phyloP scores from a whole-genome alignment of 1,139 yeast species.

The Yamadazyma conglobata region DNA sequence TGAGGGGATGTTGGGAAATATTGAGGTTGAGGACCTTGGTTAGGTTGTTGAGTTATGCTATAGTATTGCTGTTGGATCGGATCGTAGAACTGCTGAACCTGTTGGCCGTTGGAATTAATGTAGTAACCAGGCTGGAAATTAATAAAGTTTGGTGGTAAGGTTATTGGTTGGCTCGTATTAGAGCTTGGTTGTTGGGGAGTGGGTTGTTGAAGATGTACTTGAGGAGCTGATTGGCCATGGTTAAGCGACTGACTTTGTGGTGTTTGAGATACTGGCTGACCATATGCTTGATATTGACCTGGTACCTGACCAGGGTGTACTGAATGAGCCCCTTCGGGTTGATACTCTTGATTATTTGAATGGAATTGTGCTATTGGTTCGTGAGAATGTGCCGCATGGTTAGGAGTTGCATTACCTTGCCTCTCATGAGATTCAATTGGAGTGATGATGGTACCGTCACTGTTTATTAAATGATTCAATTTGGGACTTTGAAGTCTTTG shows the following conservation, averaged over 20 bases:
- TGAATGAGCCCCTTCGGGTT: too few relatives aligned
- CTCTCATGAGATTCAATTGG: constrained; percentile 34
- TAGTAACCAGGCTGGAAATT: constrained; percentile 22
- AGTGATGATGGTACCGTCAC: constrained; percentile 47
- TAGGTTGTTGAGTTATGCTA: constrained; percentile 35
- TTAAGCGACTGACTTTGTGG: too few relatives aligned
- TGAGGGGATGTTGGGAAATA: constrained; percentile 38
- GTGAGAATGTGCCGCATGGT: too few relatives aligned
- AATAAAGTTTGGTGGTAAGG: constrained; percentile 18
- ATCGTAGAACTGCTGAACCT: constrained; percentile 43
- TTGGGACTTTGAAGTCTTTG: constrained; percentile 28
- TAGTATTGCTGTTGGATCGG: constrained; percentile 47
- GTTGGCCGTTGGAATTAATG: constrained; percentile 20
- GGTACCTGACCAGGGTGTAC: too few relatives aligned
- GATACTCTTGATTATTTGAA: too few relatives aligned
- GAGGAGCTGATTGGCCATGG: too few relatives aligned
- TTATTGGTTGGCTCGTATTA: constrained; percentile 8
- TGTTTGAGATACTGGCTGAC: too few relatives aligned
- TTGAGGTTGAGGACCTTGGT: constrained; percentile 33
- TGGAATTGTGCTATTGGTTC: too few relatives aligned
- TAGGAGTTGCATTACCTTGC: constrained; percentile 7
- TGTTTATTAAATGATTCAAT: constrained; percentile 42
- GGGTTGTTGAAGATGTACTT: constrained; percentile 13
- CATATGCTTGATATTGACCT: too few relatives aligned
- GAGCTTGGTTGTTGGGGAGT: constrained; percentile 10